Percentiles rank a stretch among this genome's conserved stretches.
Conservation (phyloP, 2,329 filamentous ascomycete genomes). For the Monosporascus sp. region DNA sequence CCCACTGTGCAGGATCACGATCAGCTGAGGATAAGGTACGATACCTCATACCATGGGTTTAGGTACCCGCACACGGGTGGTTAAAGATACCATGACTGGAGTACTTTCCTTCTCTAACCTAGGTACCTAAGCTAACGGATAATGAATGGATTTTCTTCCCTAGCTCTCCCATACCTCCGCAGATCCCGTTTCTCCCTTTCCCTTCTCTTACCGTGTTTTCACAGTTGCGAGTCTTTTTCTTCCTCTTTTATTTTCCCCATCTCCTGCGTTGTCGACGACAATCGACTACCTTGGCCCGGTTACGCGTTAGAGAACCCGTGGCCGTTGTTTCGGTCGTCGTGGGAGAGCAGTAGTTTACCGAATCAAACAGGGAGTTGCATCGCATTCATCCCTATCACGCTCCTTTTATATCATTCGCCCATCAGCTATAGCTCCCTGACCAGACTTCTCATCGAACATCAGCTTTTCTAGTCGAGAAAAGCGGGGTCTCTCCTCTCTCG, state of each 20-base stretch:
- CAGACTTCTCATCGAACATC: not conserved
- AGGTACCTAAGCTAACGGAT: too few species aligned
- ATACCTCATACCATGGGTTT: too few species aligned
- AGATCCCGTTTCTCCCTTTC: slow-evolving; percentile 2
- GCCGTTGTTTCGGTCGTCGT: not conserved
- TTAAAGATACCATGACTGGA: too few species aligned
- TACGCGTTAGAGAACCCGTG: not conserved
- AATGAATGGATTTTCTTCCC: not conserved
- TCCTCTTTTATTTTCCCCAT: slow-evolving; percentile 1
- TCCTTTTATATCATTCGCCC: not conserved
- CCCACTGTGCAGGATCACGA: too few species aligned
- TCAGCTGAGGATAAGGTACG: too few species aligned
- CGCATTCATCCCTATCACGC: not conserved
- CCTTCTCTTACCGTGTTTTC: not conserved
- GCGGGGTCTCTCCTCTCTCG: not conserved
- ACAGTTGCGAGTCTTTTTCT: not conserved
- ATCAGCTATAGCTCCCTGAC: not conserved
- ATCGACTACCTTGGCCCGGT: not conserved
- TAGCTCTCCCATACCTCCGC: too few species aligned
- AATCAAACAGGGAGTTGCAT: not conserved
- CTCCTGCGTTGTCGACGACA: not conserved
- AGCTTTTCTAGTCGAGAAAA: not conserved
- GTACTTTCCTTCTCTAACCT: too few species aligned
- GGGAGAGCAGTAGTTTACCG: not conserved
- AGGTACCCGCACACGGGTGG: too few species aligned